Conservation (phyloP, 352 stramenopile species). For the Halophytophthora batemanensis region DNA sequence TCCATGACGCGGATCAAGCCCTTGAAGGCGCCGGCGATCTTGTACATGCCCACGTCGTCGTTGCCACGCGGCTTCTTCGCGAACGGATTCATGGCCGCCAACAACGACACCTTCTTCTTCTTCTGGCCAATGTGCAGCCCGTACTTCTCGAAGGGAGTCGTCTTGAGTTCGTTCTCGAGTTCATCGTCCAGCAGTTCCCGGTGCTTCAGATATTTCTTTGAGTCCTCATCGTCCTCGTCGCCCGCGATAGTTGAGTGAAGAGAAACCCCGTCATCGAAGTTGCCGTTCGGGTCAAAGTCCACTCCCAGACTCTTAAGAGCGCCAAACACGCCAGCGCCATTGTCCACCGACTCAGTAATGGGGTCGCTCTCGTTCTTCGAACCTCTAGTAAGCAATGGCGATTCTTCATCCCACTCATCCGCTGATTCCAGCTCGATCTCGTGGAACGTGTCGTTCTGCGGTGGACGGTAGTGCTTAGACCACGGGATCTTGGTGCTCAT, state of each 20-base stretch:
- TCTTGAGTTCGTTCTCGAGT: slow-evolving; percentile 74
- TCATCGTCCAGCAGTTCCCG: slow-evolving; percentile 64
- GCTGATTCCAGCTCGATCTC: slow-evolving; percentile 67
- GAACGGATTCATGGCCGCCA: slow-evolving; percentile 67
- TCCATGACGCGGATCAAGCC: slow-evolving; percentile 88
- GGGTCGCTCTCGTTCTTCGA: slow-evolving; percentile 19
- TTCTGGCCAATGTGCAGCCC: slow-evolving; percentile 78
- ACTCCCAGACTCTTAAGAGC: slow-evolving; percentile 84
- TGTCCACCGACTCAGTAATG: slow-evolving; percentile 53
- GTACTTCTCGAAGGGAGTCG: slow-evolving; percentile 89
- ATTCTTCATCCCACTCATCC: slow-evolving; percentile 53
- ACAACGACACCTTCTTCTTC: slow-evolving; percentile 61
- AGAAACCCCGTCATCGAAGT: slow-evolving; percentile 54
- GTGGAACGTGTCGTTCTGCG: slow-evolving; percentile 61
- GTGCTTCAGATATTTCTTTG: slow-evolving; percentile 78
- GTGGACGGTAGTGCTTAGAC: slow-evolving; percentile 70
- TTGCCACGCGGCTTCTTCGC: slow-evolving; percentile 53
- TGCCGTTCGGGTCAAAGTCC: slow-evolving; percentile 63
- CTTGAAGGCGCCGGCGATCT: slow-evolving; percentile 89
- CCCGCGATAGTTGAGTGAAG: slow-evolving; percentile 43
- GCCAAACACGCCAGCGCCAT: slow-evolving; percentile 81
- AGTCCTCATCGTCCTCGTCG: slow-evolving; percentile 62
- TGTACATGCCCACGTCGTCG: slow-evolving; percentile 57
- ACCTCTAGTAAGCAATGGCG: slow-evolving; percentile 37
- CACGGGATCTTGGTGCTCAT: slow-evolving; percentile 84